Base-by-base conservation (phyloP, 2,329 filamentous ascomycete species). In the Cladophialophora chaetospira region DNA sequence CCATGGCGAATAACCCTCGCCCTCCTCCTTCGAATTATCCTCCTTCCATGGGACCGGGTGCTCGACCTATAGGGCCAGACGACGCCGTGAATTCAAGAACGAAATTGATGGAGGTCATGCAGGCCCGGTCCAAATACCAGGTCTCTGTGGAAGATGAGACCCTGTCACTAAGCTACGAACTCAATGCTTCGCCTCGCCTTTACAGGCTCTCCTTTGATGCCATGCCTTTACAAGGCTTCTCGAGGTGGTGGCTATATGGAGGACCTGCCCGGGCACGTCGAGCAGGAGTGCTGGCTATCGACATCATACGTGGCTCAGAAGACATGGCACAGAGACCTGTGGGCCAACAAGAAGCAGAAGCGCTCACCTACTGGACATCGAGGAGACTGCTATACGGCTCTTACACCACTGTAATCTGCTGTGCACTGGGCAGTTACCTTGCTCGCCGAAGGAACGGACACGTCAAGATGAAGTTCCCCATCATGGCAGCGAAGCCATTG, bases 391-490 rank as follows among this genome's bases (percentile, higher is more conserved):
- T 60, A 29, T 65, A 61, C 29, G 46, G 50, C 28, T 31, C 58
- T 4, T 31, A 31, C 3, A 63, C 55, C 21, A 58, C 53, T 11
- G 11, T 55, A 9, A 31, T 38, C 13, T 54, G 40, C n/a, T 23
- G 49, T 10, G 29, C 48, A 9, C 23, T 55, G 25, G 64, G 58
- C 5, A 29, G 40, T 15, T 45, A 29, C 21, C 40, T 58, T 10
- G 62, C 61, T 40, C 61, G 40, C 33, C 51, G 53, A 15, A n/a
- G n/a, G n/a, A n/a, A n/a, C n/a, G 55, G 44, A 13, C 54, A 55
- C 5, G 61, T 54, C 38, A 57, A 58, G 17, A 64, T 66, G 61
- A 66, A 66, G 38, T 66, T 66, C 31, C 64, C 64, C 28, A 63
- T 66, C 35, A 45, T 57, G 13, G 52, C 57, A 33, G 33, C 63